Evolutionary conservation across 805 yeast species (phyloP).

Genomic region (Pichia paraexigua): DNA sequence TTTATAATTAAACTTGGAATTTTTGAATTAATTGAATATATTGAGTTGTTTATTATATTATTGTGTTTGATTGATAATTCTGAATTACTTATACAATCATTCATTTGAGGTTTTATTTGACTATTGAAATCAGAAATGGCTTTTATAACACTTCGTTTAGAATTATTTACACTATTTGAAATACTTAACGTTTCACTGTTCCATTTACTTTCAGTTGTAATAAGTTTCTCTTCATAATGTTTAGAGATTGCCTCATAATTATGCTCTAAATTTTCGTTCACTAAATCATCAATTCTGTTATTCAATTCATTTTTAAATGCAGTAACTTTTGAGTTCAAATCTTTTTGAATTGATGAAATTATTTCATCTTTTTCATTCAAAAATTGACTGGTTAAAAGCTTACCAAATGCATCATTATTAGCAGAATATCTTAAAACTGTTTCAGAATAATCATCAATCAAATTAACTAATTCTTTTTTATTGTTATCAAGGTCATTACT

Average conservation of each 20-base stretch:
- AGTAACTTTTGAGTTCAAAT: background rate
- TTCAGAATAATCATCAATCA: background rate
- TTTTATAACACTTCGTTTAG: background rate
- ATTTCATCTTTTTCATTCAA: background rate
- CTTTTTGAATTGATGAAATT: background rate
- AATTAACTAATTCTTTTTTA: background rate
- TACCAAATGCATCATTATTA: background rate
- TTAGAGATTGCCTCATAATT: background rate
- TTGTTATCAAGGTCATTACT: background rate
- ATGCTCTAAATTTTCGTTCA: background rate
- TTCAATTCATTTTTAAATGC: slow-evolving; percentile 1
- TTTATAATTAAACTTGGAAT: background rate
- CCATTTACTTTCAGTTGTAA: background rate
- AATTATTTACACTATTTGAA: background rate
- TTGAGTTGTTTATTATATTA: background rate
- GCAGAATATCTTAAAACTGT: background rate
- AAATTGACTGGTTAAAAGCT: no score
- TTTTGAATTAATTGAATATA: background rate
- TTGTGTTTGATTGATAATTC: background rate
- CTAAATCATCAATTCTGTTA: background rate
- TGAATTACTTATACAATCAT: background rate
- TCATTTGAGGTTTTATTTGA: background rate
- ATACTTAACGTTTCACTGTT: background rate
- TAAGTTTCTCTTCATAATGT: background rate
- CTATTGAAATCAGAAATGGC: background rate